These are phyloP conservation scores for Lenwebbia sp. DNA, from an alignment of 345 rosid species.

Conservation along the genomic window DNA sequence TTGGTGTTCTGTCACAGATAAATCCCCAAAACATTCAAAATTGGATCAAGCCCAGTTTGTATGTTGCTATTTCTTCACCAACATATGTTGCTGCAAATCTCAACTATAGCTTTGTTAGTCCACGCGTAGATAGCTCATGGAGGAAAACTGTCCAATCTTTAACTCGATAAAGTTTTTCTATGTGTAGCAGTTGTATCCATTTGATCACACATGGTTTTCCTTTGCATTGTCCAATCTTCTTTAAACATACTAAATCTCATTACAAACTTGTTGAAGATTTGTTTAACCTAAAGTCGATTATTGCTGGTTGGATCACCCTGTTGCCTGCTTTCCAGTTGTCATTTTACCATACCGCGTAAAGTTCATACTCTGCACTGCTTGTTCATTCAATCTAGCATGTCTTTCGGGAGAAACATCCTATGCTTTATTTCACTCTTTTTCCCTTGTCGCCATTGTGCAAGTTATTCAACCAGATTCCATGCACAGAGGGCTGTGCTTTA, in stretches of 20 bases:
- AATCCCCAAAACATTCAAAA: not conserved
- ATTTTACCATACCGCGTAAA: not conserved
- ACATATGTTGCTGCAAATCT: not conserved
- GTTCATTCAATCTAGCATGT: not conserved
- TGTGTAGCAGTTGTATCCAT: not conserved
- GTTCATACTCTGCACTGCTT: not conserved
- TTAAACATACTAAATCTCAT: not conserved
- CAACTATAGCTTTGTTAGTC: not conserved
- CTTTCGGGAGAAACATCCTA: not conserved
- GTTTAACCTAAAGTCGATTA: not conserved
- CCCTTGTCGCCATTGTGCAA: not conserved
- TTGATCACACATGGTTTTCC: not conserved
- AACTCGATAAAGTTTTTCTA: not conserved
- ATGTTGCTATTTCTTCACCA: not conserved
- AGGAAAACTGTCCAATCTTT: not conserved
- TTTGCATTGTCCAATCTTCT: not conserved
- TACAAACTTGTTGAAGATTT: not conserved
- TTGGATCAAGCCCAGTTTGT: not conserved
- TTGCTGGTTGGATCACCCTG: not conserved
- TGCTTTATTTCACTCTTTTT: not conserved
- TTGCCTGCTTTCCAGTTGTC: not conserved
- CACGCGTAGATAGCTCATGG: not conserved
- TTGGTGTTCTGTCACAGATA: not conserved
- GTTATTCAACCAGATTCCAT: slow-evolving; percentile 5
- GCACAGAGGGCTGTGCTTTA: not conserved